Evolutionary conservation across 2,329 filamentous ascomycete species (phyloP).

Genomic region (Cadophora gregata): DNA sequence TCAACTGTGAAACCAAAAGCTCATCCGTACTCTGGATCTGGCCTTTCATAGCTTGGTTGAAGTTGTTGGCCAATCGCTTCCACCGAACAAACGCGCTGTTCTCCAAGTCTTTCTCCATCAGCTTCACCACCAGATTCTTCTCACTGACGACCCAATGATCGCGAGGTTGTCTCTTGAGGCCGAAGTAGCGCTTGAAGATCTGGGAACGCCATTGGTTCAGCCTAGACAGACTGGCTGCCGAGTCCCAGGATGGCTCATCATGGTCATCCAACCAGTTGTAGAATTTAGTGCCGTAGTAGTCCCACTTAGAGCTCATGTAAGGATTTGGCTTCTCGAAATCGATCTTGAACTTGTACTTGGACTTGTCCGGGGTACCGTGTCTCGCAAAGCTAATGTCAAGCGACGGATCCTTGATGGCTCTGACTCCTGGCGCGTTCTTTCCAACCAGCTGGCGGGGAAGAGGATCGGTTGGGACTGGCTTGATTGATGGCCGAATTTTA

Average conservation of each 20-base stretch:
- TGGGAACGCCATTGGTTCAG: constrained; percentile 1
- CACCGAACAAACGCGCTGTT: neutral
- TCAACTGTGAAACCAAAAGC: neutral
- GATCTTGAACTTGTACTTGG: neutral
- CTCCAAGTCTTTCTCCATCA: neutral
- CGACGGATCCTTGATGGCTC: neutral
- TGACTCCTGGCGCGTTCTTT: neutral
- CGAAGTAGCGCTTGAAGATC: constrained; percentile 7
- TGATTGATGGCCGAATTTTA: neutral
- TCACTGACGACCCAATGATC: neutral
- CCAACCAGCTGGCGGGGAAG: neutral
- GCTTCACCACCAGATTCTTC: neutral
- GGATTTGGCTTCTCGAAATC: neutral
- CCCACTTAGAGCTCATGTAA: neutral
- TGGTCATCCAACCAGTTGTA: neutral
- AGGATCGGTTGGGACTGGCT: constrained; percentile 3
- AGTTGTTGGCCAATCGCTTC: constrained; percentile 4
- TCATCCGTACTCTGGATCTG: neutral
- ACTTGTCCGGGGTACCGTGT: neutral
- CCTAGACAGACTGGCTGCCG: neutral
- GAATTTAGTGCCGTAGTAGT: neutral
- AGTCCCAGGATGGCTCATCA: neutral
- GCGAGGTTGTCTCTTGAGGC: constrained; percentile 1
- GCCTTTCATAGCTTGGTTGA: neutral
- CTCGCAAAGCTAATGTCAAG: neutral